These are phyloP conservation scores for Glycine latifolia DNA, from an alignment of 306 rosid species.

Conservation along the genomic window DNA sequence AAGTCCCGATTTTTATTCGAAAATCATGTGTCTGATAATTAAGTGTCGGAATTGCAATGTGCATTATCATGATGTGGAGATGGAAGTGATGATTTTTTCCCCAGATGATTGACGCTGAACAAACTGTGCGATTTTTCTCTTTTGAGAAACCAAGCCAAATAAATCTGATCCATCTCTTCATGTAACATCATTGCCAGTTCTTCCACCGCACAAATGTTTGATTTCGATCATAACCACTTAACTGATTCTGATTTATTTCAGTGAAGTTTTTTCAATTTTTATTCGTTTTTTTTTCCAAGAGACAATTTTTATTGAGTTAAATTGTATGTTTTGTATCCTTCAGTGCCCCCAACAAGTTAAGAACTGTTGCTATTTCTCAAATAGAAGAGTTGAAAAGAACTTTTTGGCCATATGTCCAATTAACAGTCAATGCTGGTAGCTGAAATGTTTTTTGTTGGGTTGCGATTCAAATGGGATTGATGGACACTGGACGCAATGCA, in stretches of 20 bases:
- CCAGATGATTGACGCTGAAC: slow-evolving; percentile 67
- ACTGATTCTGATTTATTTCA: not conserved
- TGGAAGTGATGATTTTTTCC: slow-evolving; percentile 71
- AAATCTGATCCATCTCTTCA: slow-evolving; percentile 68
- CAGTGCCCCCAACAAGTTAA: not conserved
- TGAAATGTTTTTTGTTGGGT: too few relatives aligned
- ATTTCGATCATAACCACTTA: not conserved
- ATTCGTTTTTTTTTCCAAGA: not conserved
- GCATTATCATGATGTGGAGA: slow-evolving; percentile 9
- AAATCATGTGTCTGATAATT: not conserved
- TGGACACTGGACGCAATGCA: too few relatives aligned
- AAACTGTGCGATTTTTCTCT: slow-evolving; percentile 65
- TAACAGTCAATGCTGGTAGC: too few relatives aligned
- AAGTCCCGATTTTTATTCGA: slow-evolving; percentile 12
- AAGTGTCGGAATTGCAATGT: too few relatives aligned
- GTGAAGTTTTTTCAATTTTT: not conserved
- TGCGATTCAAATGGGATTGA: too few relatives aligned
- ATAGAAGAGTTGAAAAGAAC: too few relatives aligned
- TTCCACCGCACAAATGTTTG: not conserved
- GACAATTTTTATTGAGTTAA: not conserved
- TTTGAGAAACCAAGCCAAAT: slow-evolving; percentile 70
- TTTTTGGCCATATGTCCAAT: too few relatives aligned
- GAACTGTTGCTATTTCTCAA: too few relatives aligned
- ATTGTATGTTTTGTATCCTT: not conserved
- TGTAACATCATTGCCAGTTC: not conserved